Evolutionary conservation across 78 protist genomes (phyloP), one percentile per base, ranked within the genome.

Genomic region (Polysphondylium violaceum): DNA sequence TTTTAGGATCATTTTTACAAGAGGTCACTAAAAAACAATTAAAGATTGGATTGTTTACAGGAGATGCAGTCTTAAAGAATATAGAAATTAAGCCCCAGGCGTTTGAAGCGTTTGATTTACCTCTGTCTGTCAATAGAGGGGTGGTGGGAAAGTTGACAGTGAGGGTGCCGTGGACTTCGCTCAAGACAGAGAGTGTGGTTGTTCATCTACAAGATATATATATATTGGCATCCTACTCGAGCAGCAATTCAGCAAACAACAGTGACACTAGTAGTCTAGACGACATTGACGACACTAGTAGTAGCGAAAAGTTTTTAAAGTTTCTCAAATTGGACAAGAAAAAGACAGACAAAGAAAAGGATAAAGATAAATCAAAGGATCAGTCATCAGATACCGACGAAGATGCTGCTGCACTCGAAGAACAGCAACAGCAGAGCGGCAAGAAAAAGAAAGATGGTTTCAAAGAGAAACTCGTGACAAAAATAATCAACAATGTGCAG

Each of bases 71-170:
- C 1, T 44, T 83, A 11, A 83, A 83, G 71, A 83, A 83, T 33
- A 83, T 83, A 2, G 91, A 83, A 36, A 73, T 83, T 59, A 83
- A 83, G 33, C 91, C 91, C 2, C 81, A 83, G 51, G 91, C 91
- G 17, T 83, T 83, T 35, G 61, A 69, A 21, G 91, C 79, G 0
- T 83, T 83, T 21, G 91, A 83, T 56, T 33, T 83, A 69, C 91
- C 91, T 0, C 12, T 83, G n/a, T 38, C 59, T 5, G 77, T 83
- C 4, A 72, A 83, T 58, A 67, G 91, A 58, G 91, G 91, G 33
- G 64, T 83, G 1, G 91, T 83, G 27, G 91, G 91, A 14, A 29
- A 50, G 23, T 53, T 83, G 14, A 59, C 65, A 17, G 50, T 83
- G 1, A 83, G 69, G 27, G 91, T 83, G n/a, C 91, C 91, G 2